Conservation (phyloP, 2,329 filamentous ascomycete genomes). For the Eutypa lata region DNA sequence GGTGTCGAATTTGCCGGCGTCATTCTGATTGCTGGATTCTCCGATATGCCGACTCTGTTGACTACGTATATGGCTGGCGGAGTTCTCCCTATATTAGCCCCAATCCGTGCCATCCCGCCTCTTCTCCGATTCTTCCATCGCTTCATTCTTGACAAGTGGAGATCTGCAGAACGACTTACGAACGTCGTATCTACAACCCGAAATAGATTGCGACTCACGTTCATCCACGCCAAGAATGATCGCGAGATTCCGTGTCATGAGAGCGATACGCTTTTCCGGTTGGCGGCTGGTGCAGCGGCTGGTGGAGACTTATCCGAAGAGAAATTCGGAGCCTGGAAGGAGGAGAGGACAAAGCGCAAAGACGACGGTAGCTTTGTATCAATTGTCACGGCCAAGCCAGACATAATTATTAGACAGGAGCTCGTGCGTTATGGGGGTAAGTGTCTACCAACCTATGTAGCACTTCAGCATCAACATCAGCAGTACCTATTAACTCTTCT, state of each 20-base stretch:
- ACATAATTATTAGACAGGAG: conserved; percentile 52
- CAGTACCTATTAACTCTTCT: conserved; percentile 7
- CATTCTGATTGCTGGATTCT: conserved; percentile 77
- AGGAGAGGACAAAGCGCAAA: conserved; percentile 39
- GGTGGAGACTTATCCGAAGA: conserved; percentile 31
- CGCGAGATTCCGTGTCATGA: conserved; percentile 75
- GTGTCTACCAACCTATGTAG: conserved; percentile 15
- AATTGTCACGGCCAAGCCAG: conserved; percentile 39
- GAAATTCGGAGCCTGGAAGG: conserved; percentile 42
- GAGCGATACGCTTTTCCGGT: conserved; percentile 60
- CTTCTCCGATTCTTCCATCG: conserved; percentile 58
- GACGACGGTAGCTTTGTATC: conserved; percentile 47
- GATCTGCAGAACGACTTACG: conserved; percentile 63
- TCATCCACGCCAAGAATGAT: conserved; percentile 81
- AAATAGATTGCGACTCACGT: conserved; percentile 58
- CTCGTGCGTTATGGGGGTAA: conserved; percentile 53
- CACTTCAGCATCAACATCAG: conserved; percentile 1
- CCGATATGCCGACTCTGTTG: conserved; percentile 68
- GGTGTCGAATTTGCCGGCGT: conserved; percentile 73
- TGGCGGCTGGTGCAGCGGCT: conserved; percentile 52
- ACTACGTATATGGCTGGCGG: conserved; percentile 78
- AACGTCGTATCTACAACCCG: conserved; percentile 52
- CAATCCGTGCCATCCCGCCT: conserved; percentile 64
- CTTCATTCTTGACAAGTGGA: conserved; percentile 78
- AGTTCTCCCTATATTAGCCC: conserved; percentile 73